A percentile compares a stretch with the other conserved stretches of the same genome.
phyloP scores from a whole-genome alignment of 2,329 filamentous ascomycete genomes.

The Diatrype stigma region DNA sequence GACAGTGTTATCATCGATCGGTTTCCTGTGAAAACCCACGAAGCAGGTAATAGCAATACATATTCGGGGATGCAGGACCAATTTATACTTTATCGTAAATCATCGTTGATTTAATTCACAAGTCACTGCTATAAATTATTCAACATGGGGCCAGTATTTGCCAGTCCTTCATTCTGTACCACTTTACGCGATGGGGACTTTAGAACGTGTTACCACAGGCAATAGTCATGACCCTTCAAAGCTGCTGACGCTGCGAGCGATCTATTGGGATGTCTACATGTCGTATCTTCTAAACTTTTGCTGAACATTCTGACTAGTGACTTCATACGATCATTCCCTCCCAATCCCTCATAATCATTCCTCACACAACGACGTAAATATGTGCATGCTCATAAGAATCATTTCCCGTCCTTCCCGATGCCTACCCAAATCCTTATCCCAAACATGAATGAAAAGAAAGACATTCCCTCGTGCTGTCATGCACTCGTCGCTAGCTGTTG shows the following conservation, averaged over 20 bases:
- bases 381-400: not conserved
- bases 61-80: no score
- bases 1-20: no score
- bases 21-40: no score
- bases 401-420: not conserved
- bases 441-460: not conserved
- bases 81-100: no score
- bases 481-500: not conserved
- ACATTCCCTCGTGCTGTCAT: not conserved
- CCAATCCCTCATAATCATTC: not conserved
- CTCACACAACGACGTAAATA: not conserved
- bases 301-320: not conserved
- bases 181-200: no score
- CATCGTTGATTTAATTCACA: no score
- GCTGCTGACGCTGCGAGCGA: not conserved
- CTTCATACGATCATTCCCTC: not conserved
- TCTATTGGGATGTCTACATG: not conserved
- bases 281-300: not conserved
- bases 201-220: no score
- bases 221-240: no score
- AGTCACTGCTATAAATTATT: no score
- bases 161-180: no score
- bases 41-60: no score
- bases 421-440: not conserved
- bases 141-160: no score